Evolutionary conservation across 306 rosid genomes (phyloP).

Genomic region (Rubus idaeus): DNA sequence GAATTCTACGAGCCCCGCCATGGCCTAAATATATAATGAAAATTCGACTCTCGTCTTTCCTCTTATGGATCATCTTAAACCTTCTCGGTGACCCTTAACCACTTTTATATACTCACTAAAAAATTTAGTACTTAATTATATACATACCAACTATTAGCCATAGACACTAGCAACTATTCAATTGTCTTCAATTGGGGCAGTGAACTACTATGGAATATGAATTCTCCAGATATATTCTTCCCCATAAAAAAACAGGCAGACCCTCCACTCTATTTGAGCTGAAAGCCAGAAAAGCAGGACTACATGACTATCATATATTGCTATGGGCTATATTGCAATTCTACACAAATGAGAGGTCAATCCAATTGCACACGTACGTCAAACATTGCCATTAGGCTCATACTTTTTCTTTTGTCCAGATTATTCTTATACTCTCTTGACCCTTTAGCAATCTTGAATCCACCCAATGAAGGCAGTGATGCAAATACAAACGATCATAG

Average conservation of each 20-base stretch:
- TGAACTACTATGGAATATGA: background rate
- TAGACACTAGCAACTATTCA: background rate
- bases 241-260: background rate
- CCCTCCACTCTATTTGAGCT: background rate
- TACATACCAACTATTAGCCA: too few species aligned
- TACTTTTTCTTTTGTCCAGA: background rate
- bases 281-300: background rate
- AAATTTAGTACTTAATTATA: too few species aligned
- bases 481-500: background rate
- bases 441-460: background rate
- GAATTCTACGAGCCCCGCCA: too few species aligned
- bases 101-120: background rate
- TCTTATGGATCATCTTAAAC: too few species aligned
- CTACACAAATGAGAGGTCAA: background rate
- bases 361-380: background rate
- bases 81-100: background rate
- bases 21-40: too few species aligned
- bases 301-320: background rate
- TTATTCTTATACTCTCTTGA: conserved; percentile 1
- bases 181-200: background rate
- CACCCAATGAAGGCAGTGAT: background rate
- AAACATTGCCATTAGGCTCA: conserved; percentile 3
- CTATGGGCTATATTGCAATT: background rate
- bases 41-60: too few species aligned
- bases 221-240: background rate